Conservation (phyloP, 306 rosid genomes). For the Pterocarpus santalinus region DNA sequence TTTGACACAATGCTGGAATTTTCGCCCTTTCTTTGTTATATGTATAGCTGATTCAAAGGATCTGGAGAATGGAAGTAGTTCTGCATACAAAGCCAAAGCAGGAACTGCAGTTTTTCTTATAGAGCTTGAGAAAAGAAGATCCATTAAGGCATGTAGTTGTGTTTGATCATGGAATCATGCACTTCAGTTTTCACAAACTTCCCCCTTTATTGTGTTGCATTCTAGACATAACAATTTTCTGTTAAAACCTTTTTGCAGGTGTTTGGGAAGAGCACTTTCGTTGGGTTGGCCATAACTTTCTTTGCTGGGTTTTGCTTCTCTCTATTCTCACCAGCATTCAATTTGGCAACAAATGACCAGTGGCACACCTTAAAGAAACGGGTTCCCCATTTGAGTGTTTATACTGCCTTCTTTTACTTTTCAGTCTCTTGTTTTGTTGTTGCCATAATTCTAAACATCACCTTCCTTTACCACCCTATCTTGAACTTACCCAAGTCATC, state of each 20-base stretch:
- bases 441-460: slow-evolving; percentile 73
- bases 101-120: slow-evolving; percentile 87
- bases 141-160: slow-evolving; percentile 69
- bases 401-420: slow-evolving; percentile 84
- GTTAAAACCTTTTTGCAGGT: slow-evolving; percentile 60
- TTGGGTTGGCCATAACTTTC: slow-evolving; percentile 80
- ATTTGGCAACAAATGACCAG: slow-evolving; percentile 94
- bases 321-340: slow-evolving; percentile 90
- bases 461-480: slow-evolving; percentile 77
- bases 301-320: slow-evolving; percentile 88
- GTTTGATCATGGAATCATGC: no score
- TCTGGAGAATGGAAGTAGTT: slow-evolving; percentile 51
- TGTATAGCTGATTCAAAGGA: slow-evolving; percentile 54
- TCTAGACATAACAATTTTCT: not conserved
- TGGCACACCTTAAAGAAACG: slow-evolving; percentile 77
- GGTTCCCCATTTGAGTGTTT: slow-evolving; percentile 82
- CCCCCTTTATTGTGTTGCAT: no score
- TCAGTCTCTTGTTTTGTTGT: slow-evolving; percentile 77
- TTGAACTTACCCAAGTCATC: slow-evolving; percentile 79
- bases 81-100: slow-evolving; percentile 58
- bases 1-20: slow-evolving; percentile 21
- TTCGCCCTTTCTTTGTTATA: slow-evolving; percentile 32
- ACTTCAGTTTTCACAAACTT: no score
- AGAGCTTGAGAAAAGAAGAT: slow-evolving; percentile 77
- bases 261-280: slow-evolving; percentile 67